phyloP scores from a whole-genome alignment of 108 stramenopile genomes.

The Cyclotella sp. region DNA sequence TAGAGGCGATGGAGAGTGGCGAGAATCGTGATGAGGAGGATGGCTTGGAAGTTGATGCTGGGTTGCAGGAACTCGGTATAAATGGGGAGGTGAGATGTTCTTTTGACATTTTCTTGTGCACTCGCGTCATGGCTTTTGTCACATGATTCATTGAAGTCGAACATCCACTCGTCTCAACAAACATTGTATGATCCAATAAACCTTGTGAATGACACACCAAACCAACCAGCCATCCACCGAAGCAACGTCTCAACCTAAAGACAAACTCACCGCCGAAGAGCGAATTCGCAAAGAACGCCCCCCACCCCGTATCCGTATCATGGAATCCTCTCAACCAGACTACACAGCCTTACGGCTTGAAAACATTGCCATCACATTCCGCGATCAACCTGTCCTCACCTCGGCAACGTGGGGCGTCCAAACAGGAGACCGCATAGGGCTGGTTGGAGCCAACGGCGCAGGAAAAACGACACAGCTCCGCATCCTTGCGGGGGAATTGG shows the following conservation, averaged over 20 bases:
- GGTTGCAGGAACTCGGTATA: neutral
- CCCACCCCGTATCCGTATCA: conserved; percentile 91
- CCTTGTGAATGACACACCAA: neutral
- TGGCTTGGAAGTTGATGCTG: conserved; percentile 12
- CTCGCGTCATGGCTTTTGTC: too few species aligned
- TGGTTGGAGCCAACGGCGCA: conserved; percentile 83
- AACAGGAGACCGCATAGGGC: conserved; percentile 94
- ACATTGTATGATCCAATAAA: too few species aligned
- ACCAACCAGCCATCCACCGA: conserved; percentile 15
- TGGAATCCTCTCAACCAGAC: conserved; percentile 89
- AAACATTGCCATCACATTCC: conserved; percentile 90
- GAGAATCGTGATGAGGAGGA: conserved; percentile 34
- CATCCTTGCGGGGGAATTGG: conserved; percentile 92
- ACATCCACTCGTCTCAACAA: too few species aligned
- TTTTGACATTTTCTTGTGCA: neutral
- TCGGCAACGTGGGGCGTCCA: conserved; percentile 96
- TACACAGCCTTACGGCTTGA: conserved; percentile 89
- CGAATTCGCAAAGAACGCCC: conserved; percentile 92
- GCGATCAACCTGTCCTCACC: conserved; percentile 92
- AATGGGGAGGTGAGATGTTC: conserved; percentile 15
- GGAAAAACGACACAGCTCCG: conserved; percentile 95
- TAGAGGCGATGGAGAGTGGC: conserved; percentile 31
- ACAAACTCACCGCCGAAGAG: conserved; percentile 83
- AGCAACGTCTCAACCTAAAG: conserved; percentile 21
- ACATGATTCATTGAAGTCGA: too few species aligned